Evolutionary conservation across 768 basidiomycete species (phyloP), one percentile per base, ranked within the genome.

Genomic region (Podaxis mareebaensis): DNA sequence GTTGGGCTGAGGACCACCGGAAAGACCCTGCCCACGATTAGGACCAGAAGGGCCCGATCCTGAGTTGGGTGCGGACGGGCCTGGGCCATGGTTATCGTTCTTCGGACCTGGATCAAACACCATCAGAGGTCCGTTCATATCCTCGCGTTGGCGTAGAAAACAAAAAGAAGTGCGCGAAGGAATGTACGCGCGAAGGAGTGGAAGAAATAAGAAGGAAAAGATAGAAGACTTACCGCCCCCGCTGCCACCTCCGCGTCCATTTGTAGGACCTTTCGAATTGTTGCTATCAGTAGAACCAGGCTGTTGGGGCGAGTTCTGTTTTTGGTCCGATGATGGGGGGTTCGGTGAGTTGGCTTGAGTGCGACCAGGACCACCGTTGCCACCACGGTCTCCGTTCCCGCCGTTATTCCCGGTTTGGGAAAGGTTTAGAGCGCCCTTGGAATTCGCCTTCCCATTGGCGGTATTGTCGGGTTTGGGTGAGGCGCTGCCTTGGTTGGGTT

Each of bases 261-360:
- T 49, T 36, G 40, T 46, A 60, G n/a, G 42, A 40, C 33, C 36
- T 7, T 51, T 64, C 20, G 49, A 24, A 2, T 40, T 52, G 51
- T 42, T 52, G 33, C 28, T 58, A 30, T 44, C 26, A 22, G 46
- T 49, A 53, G 52, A 6, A 12, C 15, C 36, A 38, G 54, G 38
- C 54, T 55, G 54, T 55, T 55, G 54, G 36, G 54, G n/a, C 12
- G 54, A 11, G 33, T 55, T 55, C 26, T 53, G 53, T 53, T 53
- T 53, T 36, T 30, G 53, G 20, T 20, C n/a, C 38, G 33, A 20
- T 22, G 36, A 12, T 39, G 54, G n/a, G 11, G 54, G n/a, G 3
- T 55, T 38, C 17, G n/a, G 22, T 11, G 54, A 20, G 33, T 55
- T 55, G 54, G 20, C 33, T 39, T 55, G 54, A 38, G 24, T 55